Evolutionary conservation across 768 basidiomycete species (phyloP).

Genomic region (Trametes maxima): DNA sequence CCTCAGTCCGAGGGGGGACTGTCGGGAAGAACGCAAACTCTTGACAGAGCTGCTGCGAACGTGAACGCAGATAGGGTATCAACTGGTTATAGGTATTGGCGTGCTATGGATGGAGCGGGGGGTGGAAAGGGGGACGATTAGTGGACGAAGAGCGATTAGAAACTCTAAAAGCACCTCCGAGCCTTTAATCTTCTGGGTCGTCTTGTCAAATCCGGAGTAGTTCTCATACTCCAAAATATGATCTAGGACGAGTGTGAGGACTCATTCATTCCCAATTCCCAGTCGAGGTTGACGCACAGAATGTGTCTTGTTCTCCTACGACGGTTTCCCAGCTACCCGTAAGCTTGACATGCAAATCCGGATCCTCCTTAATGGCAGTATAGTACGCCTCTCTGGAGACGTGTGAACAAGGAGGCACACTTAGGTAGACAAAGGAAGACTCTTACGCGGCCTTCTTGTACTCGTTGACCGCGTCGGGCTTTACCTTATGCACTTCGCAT

Average conservation of each 20-base stretch:
- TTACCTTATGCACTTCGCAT: slow-evolving; percentile 76
- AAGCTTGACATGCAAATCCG: slow-evolving; percentile 78
- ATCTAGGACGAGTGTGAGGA: slow-evolving; percentile 34
- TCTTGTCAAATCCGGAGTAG: slow-evolving; percentile 85
- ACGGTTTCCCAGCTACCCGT: slow-evolving; percentile 93
- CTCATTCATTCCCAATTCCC: neutral
- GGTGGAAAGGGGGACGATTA: neutral
- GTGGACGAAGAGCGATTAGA: slow-evolving; percentile 22
- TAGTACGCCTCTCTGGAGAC: slow-evolving; percentile 77
- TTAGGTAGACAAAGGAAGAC: neutral
- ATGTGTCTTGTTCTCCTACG: slow-evolving; percentile 89
- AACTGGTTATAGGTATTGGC: slow-evolving; percentile 67
- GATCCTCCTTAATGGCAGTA: slow-evolving; percentile 72
- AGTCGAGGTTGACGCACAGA: slow-evolving; percentile 46
- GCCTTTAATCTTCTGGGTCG: slow-evolving; percentile 58
- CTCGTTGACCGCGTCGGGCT: slow-evolving; percentile 75
- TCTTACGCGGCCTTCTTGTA: slow-evolving; percentile 90
- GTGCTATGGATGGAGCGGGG: slow-evolving; percentile 47
- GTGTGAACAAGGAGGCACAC: slow-evolving; percentile 5
- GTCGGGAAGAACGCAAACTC: slow-evolving; percentile 97
- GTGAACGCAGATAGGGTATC: slow-evolving; percentile 73
- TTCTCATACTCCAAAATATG: slow-evolving; percentile 95
- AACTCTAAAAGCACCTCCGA: slow-evolving; percentile 53
- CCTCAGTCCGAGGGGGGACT: slow-evolving; percentile 80
- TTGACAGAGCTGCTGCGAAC: slow-evolving; percentile 79